Evolutionary conservation across 306 rosid genomes (phyloP).

Genomic region (Dryas octopetala): DNA sequence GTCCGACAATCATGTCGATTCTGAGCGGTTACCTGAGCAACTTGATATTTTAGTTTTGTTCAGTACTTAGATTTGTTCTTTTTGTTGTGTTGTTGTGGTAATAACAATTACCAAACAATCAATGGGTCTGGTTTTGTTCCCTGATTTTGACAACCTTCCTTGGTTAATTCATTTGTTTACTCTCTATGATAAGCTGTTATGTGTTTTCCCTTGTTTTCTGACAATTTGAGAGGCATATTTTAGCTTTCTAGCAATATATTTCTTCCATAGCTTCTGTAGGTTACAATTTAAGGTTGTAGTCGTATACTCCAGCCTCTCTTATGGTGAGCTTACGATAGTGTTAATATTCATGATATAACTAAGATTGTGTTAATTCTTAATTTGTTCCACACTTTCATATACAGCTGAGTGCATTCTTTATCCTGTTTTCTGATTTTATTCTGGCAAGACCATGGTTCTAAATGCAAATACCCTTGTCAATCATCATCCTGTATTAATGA

Average conservation of each 20-base stretch:
- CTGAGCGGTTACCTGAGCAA: constrained; percentile 63
- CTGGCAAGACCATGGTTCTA: not conserved
- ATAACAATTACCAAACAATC: too few relatives aligned
- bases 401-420: not conserved
- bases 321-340: not conserved
- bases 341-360: not conserved
- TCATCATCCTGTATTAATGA: not conserved
- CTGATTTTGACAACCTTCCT: too few relatives aligned
- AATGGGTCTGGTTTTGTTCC: too few relatives aligned
- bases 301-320: not conserved
- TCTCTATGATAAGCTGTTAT: not conserved
- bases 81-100: not conserved
- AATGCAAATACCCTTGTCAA: not conserved
- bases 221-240: too few relatives aligned
- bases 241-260: too few relatives aligned
- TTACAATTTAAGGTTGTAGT: not conserved
- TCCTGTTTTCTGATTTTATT: not conserved
- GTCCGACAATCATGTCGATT: constrained; percentile 34
- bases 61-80: not conserved
- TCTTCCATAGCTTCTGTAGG: not conserved
- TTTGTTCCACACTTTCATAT: not conserved
- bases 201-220: not conserved
- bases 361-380: not conserved
- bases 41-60: not conserved
- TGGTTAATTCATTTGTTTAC: not conserved